These are phyloP conservation scores for Solanum hybrid DNA, from an alignment of 305 asterid species.

Conservation along the genomic window DNA sequence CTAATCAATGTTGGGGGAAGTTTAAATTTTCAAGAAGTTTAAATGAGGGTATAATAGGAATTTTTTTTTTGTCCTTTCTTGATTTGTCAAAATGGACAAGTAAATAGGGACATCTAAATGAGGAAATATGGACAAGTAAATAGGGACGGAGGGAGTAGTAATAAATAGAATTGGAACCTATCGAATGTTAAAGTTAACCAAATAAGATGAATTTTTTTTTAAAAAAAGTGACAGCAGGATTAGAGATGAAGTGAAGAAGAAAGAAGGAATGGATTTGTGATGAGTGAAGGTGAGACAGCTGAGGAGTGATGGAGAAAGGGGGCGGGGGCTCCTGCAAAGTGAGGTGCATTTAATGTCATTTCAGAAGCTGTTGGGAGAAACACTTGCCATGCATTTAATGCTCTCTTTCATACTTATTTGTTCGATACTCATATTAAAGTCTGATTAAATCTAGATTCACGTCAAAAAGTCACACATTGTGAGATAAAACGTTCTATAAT, in stretches of 20 bases:
- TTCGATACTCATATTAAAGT: too few species aligned
- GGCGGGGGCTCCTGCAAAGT: not conserved
- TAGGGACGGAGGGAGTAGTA: too few species aligned
- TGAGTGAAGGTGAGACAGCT: not conserved
- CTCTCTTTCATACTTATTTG: not conserved
- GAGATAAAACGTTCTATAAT: too few species aligned
- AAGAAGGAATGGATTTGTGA: not conserved
- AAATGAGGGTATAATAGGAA: too few species aligned
- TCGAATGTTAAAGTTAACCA: not conserved
- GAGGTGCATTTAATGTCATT: slow-evolving; percentile 27
- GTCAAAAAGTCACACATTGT: rapidly evolving
- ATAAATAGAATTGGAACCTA: not conserved
- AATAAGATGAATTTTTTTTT: not conserved
- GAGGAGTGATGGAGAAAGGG: not conserved
- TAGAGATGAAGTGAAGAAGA: not conserved
- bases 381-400: slow-evolving; percentile 29
- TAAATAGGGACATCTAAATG: too few species aligned
- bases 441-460: rapidly evolving
- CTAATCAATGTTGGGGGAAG: too few species aligned
- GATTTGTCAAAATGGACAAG: too few species aligned
- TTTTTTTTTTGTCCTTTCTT: too few species aligned
- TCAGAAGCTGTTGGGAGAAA: slow-evolving; percentile 34
- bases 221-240: not conserved
- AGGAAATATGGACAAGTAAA: too few species aligned
- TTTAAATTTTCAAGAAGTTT: too few species aligned